These are phyloP conservation scores for Pseudopediastrum boryanum DNA, from an alignment of 139 green algal genomes.

Conservation along the genomic window DNA sequence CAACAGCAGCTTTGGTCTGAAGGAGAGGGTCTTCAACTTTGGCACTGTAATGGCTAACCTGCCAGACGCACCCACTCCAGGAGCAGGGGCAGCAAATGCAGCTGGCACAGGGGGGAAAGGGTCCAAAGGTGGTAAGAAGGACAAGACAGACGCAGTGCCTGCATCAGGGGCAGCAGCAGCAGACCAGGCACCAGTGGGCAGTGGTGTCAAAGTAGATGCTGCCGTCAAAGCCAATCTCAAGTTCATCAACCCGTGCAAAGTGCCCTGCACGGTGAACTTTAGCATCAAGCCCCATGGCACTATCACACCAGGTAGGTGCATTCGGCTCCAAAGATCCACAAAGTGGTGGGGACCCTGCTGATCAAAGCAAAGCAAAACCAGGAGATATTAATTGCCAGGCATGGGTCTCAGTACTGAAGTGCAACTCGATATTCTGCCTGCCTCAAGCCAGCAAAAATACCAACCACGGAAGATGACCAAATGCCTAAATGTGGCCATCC, in stretches of 20 bases:
- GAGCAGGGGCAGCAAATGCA: not conserved
- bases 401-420: too few relatives aligned
- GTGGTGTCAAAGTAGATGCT: not conserved
- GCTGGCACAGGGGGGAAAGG: not conserved
- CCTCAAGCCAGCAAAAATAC: too few relatives aligned
- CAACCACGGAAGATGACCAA: too few relatives aligned
- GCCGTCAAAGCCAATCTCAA: constrained; percentile 73
- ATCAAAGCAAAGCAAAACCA: too few relatives aligned
- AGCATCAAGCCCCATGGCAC: constrained; percentile 60
- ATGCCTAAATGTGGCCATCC: too few relatives aligned
- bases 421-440: too few relatives aligned
- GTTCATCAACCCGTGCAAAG: constrained; percentile 84
- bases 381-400: too few relatives aligned
- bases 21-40: constrained; percentile 80
- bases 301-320: not conserved
- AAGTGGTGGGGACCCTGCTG: too few relatives aligned
- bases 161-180: not conserved
- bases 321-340: too few relatives aligned
- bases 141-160: constrained; percentile 4
- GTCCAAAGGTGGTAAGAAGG: constrained; percentile 15
- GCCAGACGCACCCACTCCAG: not conserved
- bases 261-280: constrained; percentile 78
- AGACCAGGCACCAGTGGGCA: not conserved
- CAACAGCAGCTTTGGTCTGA: constrained; percentile 59
- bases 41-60: constrained; percentile 71